A percentile compares a stretch with the other conserved stretches of the same genome.
These are phyloP conservation scores for Ustilago trichophora DNA, from an alignment of 1,284 basidiomycete genomes.

Conservation along the genomic window DNA sequence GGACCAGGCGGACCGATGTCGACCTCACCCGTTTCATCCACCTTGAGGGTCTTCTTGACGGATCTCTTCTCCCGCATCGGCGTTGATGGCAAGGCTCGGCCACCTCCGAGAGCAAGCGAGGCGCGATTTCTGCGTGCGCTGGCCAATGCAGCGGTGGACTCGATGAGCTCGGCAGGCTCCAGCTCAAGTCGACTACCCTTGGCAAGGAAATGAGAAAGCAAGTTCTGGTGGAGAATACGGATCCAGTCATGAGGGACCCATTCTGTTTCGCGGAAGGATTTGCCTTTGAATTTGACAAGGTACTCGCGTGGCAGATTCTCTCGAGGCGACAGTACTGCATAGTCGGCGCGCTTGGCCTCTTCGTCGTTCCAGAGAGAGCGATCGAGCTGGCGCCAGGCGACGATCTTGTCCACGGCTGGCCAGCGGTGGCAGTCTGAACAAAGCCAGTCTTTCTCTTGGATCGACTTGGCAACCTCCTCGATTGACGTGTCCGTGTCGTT, in stretches of 20 bases:
- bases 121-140: slow-evolving; percentile 23
- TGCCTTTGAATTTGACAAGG: slow-evolving; percentile 53
- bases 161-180: slow-evolving; percentile 40
- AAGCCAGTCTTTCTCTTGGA: slow-evolving; percentile 31
- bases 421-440: slow-evolving; percentile 49
- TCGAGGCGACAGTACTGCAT: slow-evolving; percentile 20
- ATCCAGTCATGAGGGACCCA: slow-evolving; percentile 58
- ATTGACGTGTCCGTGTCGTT: slow-evolving; percentile 9
- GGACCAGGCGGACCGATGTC: slow-evolving; percentile 44
- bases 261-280: slow-evolving; percentile 45
- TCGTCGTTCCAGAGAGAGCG: slow-evolving; percentile 30
- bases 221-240: slow-evolving; percentile 13
- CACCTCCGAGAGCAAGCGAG: slow-evolving; percentile 24
- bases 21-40: slow-evolving; percentile 45
- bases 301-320: slow-evolving; percentile 52
- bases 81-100: slow-evolving; percentile 6
- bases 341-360: slow-evolving; percentile 15
- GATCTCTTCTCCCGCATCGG: slow-evolving; percentile 9
- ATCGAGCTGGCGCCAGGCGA: slow-evolving; percentile 51
- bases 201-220: slow-evolving; percentile 29
- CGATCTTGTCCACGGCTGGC: slow-evolving; percentile 40
- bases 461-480: slow-evolving; percentile 31
- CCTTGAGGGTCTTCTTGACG: slow-evolving; percentile 34
- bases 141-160: slow-evolving; percentile 15
- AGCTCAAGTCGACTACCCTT: slow-evolving; percentile 50